A percentile compares a stretch with the other conserved stretches of the same genome.
phyloP scores from a whole-genome alignment of 441 rosid species.

The Erodium texanum region DNA sequence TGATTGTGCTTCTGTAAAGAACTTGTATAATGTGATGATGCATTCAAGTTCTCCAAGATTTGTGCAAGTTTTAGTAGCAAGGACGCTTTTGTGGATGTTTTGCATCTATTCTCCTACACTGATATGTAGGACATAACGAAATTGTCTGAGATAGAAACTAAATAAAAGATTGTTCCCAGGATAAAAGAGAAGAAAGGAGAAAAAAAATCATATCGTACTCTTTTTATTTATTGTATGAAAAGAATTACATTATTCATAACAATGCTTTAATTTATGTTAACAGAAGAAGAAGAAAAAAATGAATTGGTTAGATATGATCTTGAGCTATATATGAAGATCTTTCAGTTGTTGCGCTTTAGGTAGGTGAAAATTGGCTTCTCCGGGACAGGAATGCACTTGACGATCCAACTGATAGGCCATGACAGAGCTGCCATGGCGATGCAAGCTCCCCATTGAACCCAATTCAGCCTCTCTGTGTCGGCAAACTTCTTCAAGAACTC shows the following conservation, averaged over 20 bases:
- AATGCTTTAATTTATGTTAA: neutral
- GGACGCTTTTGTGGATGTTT: neutral
- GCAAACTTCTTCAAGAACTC: constrained; percentile 67
- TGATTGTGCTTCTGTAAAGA: constrained; percentile 17
- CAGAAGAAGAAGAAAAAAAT: too few species aligned
- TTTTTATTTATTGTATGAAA: too few species aligned
- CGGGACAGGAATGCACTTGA: constrained; percentile 55
- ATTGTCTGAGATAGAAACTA: too few species aligned
- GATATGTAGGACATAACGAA: too few species aligned
- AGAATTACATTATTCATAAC: neutral
- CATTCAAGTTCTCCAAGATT: neutral
- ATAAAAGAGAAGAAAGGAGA: too few species aligned
- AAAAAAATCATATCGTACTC: too few species aligned
- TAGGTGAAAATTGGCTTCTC: constrained; percentile 43
- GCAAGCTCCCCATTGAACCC: constrained; percentile 53
- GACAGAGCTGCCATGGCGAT: constrained; percentile 41
- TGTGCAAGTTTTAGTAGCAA: neutral
- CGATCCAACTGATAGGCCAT: constrained; percentile 58
- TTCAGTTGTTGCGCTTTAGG: constrained; percentile 26
- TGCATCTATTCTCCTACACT: too few species aligned
- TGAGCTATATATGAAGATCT: neutral
- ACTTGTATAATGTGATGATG: constrained; percentile 1
- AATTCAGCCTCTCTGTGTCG: constrained; percentile 43
- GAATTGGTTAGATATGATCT: neutral
- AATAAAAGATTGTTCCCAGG: too few species aligned